Evolutionary conservation across 192 early-diverging fungal genomes (phyloP), one percentile per base, ranked within the genome.

Genomic region (Backusella tuberculispora): DNA sequence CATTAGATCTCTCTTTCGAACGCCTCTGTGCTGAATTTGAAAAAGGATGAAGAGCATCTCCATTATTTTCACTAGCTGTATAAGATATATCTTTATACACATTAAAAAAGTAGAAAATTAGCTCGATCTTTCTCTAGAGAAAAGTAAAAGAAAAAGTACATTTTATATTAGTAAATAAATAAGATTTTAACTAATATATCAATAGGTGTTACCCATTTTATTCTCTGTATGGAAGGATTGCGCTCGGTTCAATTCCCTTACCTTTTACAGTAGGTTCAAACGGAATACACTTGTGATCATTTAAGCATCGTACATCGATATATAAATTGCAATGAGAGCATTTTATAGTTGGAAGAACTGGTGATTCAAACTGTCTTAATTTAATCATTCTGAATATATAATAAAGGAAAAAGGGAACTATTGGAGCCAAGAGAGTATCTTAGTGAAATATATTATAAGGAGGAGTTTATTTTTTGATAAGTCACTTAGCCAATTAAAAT

Each of bases 241-340:
- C 50, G 50, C 50, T 56, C 50, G 50, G 50, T 56, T 56, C 50
- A 56, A 21, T 12, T 56, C 24, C 5, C 50, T 56, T 56, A 56
- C 50, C 50, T 56, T 56, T 75, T 15, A 80, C 21, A 19, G 74
- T n/a, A 56, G 88, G 88, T 48, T 87, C 81, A 24, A 81, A 72
- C 7, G 86, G 85, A 9, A 81, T 72, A 66, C 88, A 89, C 14
- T 84, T 63, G 76, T 89, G 88, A 45, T 85, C 81, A 10, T 83
- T 83, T 13, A 89, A 66, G 17, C 68, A 50, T 29, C 84, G 77
- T 43, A 89, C 81, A 46, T 86, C 85, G 53, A 89, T 82, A 66
- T 85, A 80, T 47, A 78, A 50, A 17, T 85, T 86, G 83, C 88
- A 89, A 71, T 87, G 83, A 41, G 85, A 85, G 75, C 88, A 89